Conservation (phyloP, 2,329 filamentous ascomycete species). For the Scedosporium minutisporum region DNA sequence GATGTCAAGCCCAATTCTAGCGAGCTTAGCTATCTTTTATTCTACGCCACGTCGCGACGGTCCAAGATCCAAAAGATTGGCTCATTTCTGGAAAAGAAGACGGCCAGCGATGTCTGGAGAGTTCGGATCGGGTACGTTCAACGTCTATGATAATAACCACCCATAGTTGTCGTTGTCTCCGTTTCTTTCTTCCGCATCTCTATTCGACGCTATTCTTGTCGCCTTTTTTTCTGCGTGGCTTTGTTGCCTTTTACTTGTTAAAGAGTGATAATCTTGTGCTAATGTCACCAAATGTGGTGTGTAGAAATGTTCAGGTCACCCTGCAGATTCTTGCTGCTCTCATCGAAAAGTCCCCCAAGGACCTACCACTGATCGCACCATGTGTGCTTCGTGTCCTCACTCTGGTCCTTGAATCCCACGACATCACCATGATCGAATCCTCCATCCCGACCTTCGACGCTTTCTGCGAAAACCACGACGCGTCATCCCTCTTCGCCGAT, state of each 20-base stretch:
- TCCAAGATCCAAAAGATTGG: constrained; percentile 96
- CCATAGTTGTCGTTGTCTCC: background rate
- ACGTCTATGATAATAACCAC: background rate
- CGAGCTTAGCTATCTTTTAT: constrained; percentile 92
- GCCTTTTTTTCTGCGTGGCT: background rate
- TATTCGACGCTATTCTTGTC: background rate
- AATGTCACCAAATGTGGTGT: no score
- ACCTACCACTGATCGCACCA: constrained; percentile 78
- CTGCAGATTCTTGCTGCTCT: constrained; percentile 85
- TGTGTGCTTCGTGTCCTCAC: constrained; percentile 79
- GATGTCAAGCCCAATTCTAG: constrained; percentile 94
- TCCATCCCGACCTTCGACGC: constrained; percentile 78
- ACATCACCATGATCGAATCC: constrained; percentile 88
- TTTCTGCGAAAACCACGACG: constrained; percentile 83
- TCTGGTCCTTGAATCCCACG: constrained; percentile 71
- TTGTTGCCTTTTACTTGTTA: background rate
- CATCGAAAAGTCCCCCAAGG: constrained; percentile 85
- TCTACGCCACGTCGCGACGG: constrained; percentile 88
- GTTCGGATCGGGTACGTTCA: constrained; percentile 66
- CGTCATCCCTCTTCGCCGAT: constrained; percentile 74
- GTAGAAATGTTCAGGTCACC: constrained; percentile 85
- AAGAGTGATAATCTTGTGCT: background rate
- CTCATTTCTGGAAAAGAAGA: constrained; percentile 89
- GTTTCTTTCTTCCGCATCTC: constrained; percentile 1
- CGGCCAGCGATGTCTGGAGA: constrained; percentile 82